phyloP scores from a whole-genome alignment of 306 rosid genomes.

The Casuarina equisetifolia region DNA sequence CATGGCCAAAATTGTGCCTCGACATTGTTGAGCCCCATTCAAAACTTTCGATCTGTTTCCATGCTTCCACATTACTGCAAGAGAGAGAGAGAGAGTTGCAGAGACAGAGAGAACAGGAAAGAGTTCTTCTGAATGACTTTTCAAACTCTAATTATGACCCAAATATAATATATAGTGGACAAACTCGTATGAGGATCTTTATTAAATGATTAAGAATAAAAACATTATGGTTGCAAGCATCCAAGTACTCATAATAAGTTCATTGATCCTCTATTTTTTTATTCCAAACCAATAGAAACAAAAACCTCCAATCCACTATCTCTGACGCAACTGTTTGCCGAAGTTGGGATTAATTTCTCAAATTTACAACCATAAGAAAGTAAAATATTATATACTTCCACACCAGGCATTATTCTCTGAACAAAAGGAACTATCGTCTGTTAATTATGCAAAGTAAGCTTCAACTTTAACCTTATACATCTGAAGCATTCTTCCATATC shows the following conservation, averaged over 20 bases:
- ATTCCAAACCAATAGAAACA: background rate
- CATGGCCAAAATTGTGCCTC: slow-evolving; percentile 33
- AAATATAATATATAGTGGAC: background rate
- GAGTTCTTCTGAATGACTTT: background rate
- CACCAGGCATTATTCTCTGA: background rate
- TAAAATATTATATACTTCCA: background rate
- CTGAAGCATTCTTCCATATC: background rate
- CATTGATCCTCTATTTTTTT: background rate
- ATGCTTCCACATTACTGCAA: slow-evolving; percentile 66
- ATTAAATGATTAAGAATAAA: background rate
- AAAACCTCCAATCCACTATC: background rate
- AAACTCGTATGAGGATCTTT: background rate
- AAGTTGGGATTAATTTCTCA: background rate
- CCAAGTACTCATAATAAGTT: background rate
- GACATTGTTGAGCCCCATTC: slow-evolving; percentile 34
- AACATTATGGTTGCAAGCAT: background rate
- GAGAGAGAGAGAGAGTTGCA: slow-evolving; percentile 2
- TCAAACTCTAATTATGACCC: background rate
- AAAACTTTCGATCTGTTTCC: slow-evolving; percentile 56
- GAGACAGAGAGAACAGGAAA: too few species aligned
- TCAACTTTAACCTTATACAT: background rate
- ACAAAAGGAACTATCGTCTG: background rate
- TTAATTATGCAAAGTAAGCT: background rate
- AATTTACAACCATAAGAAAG: background rate
- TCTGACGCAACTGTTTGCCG: background rate